Conservation (phyloP, 805 yeast genomes). For the Ogataea allantospora region DNA sequence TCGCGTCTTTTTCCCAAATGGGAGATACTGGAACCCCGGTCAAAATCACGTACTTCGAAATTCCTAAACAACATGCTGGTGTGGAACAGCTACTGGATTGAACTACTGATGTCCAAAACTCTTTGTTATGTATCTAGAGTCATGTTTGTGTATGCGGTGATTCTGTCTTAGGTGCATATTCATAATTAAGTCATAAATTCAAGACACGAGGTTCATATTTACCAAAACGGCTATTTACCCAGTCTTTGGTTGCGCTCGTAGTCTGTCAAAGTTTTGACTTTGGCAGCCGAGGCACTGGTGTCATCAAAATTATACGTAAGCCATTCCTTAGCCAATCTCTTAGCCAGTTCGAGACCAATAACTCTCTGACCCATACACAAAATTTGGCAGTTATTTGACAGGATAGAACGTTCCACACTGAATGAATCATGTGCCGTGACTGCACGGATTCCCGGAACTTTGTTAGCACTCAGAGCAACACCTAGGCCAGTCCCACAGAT, state of each 20-base stretch:
- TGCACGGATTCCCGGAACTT: constrained; percentile 46
- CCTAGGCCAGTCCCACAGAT: constrained; percentile 51
- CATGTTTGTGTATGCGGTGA: too few species aligned
- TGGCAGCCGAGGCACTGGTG: constrained; percentile 40
- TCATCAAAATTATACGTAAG: constrained; percentile 41
- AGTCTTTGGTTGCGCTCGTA: constrained; percentile 22
- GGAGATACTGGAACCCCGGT: not conserved
- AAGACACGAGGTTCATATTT: too few species aligned
- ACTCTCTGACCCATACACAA: constrained; percentile 50
- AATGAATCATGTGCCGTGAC: constrained; percentile 49
- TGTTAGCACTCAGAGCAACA: constrained; percentile 48
- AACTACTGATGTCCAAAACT: too few species aligned
- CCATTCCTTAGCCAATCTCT: constrained; percentile 45
- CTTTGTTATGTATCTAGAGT: too few species aligned
- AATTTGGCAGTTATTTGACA: constrained; percentile 43
- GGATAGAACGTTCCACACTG: constrained; percentile 44
- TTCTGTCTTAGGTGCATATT: too few species aligned
- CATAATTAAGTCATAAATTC: too few species aligned
- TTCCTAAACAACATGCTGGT: too few species aligned
- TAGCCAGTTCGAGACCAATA: constrained; percentile 42
- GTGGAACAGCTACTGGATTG: too few species aligned
- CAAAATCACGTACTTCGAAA: too few species aligned
- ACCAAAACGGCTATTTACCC: too few species aligned
- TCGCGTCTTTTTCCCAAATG: not conserved
- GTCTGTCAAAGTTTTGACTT: constrained; percentile 29